These are phyloP conservation scores for Nepenthes alata DNA, from an alignment of 179 eudicot species.

Conservation along the genomic window DNA sequence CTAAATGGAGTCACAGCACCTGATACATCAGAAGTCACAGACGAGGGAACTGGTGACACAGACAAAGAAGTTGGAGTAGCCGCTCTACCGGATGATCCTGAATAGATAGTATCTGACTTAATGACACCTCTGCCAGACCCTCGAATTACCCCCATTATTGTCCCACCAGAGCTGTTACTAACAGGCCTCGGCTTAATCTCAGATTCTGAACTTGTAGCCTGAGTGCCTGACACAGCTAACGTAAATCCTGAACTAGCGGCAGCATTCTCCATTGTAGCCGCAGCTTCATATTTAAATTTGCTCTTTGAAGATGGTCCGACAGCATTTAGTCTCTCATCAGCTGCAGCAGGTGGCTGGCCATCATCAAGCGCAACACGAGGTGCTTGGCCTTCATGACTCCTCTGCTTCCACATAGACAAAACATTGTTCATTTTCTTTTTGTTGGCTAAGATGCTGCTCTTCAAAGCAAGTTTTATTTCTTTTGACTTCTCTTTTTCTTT, in stretches of 20 bases:
- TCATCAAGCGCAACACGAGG: conserved; percentile 76
- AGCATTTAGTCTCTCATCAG: conserved; percentile 46
- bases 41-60: conserved; percentile 19
- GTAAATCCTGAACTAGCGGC: conserved; percentile 21
- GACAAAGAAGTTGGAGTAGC: conserved; percentile 20
- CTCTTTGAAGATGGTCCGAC: conserved; percentile 25
- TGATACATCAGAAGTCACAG: conserved; percentile 24
- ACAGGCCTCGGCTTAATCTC: conserved; percentile 49
- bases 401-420: conserved; percentile 89
- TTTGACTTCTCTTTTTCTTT: conserved; percentile 81
- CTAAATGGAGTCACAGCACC: conserved; percentile 44
- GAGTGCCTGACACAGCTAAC: conserved; percentile 13
- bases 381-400: conserved; percentile 94
- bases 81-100: conserved; percentile 26
- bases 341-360: conserved; percentile 31
- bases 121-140: conserved; percentile 70
- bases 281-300: conserved; percentile 29
- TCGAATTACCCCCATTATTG: conserved; percentile 80
- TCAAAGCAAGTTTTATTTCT: conserved; percentile 90
- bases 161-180: conserved; percentile 47
- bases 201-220: conserved; percentile 27
- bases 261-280: conserved; percentile 34
- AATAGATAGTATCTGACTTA: conserved; percentile 50
- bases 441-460: conserved; percentile 80
- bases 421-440: conserved; percentile 97